These are phyloP conservation scores for Meredithiella fracta DNA, from an alignment of 2,329 filamentous ascomycete genomes.

Conservation along the genomic window DNA sequence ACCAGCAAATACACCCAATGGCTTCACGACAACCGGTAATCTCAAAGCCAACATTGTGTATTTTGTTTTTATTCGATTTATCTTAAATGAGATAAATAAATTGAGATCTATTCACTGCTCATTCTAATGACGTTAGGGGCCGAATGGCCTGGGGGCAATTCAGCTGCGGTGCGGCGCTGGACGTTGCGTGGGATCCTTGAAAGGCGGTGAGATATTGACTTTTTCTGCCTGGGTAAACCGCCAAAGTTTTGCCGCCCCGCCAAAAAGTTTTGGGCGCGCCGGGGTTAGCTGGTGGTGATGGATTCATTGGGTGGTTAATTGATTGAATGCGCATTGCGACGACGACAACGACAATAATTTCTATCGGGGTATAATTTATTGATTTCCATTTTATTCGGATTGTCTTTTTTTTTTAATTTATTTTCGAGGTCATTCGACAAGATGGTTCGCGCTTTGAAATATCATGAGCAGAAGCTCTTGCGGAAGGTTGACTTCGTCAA, in stretches of 20 bases:
- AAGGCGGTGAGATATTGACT: not conserved
- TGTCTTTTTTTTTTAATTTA: not conserved
- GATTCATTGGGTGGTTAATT: not conserved
- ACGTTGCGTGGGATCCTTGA: not conserved
- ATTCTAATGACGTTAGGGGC: too few species aligned
- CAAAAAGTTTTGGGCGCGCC: constrained; percentile 11
- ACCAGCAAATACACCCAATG: constrained; percentile 2
- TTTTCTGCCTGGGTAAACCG: not conserved
- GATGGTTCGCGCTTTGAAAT: constrained; percentile 93
- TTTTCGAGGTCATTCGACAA: constrained; percentile 18
- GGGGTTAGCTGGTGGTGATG: not conserved
- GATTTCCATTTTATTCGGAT: not conserved
- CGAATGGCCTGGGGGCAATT: too few species aligned
- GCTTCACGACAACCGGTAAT: constrained; percentile 9
- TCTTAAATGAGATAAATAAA: too few species aligned
- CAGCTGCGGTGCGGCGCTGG: too few species aligned
- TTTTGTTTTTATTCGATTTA: not conserved
- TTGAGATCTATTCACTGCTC: too few species aligned
- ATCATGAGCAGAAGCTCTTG: constrained; percentile 92
- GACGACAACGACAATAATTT: not conserved
- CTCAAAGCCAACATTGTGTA: constrained; percentile 4
- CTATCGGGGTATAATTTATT: not conserved
- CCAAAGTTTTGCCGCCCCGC: constrained; percentile 13
- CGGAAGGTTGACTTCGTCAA: constrained; percentile 87
- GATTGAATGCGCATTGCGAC: not conserved